phyloP scores from a whole-genome alignment of 2,329 filamentous ascomycete species.

The Hypoxylon sp. region DNA sequence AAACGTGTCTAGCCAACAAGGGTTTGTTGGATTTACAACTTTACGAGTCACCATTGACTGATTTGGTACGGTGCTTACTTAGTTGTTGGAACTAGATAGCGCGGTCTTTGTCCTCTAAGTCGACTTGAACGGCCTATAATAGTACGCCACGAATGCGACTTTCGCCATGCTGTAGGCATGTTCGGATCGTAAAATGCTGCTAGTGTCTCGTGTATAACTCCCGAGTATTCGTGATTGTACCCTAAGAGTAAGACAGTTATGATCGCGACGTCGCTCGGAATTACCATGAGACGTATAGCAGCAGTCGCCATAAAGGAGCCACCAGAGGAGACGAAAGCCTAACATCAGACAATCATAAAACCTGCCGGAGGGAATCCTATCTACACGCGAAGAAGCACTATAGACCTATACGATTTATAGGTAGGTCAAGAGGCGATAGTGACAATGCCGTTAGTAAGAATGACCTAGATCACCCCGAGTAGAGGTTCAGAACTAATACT shows the following conservation, averaged over 20 bases:
- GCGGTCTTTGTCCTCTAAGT: background rate
- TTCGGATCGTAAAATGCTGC: background rate
- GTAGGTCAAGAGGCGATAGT: background rate
- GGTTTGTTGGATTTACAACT: background rate
- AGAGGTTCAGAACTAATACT: background rate
- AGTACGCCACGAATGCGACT: background rate
- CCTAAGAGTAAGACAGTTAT: no score
- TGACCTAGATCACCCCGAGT: background rate
- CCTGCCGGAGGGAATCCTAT: background rate
- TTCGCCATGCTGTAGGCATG: background rate
- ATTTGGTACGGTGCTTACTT: background rate
- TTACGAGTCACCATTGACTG: background rate
- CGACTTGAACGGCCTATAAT: background rate
- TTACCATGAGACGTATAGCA: no score
- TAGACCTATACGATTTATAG: background rate
- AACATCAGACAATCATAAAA: no score
- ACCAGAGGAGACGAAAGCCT: no score
- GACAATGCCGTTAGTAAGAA: background rate
- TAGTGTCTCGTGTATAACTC: no score
- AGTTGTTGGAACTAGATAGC: background rate
- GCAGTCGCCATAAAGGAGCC: no score
- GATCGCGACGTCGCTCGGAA: no score
- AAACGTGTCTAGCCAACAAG: background rate
- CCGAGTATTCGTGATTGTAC: no score
- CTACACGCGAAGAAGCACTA: background rate